phyloP scores from a whole-genome alignment of 2,329 filamentous ascomycete species.

The Rutstroemia sp. region DNA sequence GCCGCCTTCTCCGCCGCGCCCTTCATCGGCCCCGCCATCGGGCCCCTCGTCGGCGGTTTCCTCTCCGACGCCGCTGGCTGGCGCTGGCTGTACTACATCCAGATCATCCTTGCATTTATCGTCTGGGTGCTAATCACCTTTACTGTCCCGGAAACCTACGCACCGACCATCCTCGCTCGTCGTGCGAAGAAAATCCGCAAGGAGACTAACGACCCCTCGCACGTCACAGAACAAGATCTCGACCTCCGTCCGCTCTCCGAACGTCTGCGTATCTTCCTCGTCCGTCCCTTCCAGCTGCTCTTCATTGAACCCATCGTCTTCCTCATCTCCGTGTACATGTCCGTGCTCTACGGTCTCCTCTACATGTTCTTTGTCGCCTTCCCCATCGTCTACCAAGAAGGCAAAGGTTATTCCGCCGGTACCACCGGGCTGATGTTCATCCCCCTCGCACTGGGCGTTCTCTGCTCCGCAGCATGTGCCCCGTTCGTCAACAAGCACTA shows the following conservation, averaged over 20 bases:
- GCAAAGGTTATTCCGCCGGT: slow-evolving; percentile 69
- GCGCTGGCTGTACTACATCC: slow-evolving; percentile 85
- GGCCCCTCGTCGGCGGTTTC: slow-evolving; percentile 71
- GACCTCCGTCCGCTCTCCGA: slow-evolving; percentile 63
- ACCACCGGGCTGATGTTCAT: slow-evolving; percentile 83
- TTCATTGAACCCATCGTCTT: slow-evolving; percentile 81
- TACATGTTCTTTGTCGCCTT: slow-evolving; percentile 44
- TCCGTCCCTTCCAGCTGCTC: slow-evolving; percentile 79
- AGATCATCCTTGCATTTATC: slow-evolving; percentile 64
- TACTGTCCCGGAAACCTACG: slow-evolving; percentile 86
- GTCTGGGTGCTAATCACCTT: slow-evolving; percentile 74
- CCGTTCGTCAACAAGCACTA: slow-evolving; percentile 79
- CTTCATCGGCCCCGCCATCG: slow-evolving; percentile 73
- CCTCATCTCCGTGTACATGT: slow-evolving; percentile 76
- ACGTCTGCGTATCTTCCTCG: slow-evolving; percentile 63
- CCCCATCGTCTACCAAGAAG: slow-evolving; percentile 61
- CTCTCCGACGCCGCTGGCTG: slow-evolving; percentile 63
- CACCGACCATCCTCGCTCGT: slow-evolving; percentile 64
- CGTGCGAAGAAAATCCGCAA: slow-evolving; percentile 67
- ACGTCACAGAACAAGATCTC: slow-evolving; percentile 75
- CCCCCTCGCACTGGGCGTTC: slow-evolving; percentile 68
- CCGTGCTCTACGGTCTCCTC: slow-evolving; percentile 55
- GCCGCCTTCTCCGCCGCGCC: slow-evolving; percentile 77
- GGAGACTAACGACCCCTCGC: slow-evolving; percentile 55
- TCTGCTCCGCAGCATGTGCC: slow-evolving; percentile 57